Evolutionary conservation across 2,329 filamentous ascomycete species (phyloP).

Genomic region (Chaetothyriales sp.): DNA sequence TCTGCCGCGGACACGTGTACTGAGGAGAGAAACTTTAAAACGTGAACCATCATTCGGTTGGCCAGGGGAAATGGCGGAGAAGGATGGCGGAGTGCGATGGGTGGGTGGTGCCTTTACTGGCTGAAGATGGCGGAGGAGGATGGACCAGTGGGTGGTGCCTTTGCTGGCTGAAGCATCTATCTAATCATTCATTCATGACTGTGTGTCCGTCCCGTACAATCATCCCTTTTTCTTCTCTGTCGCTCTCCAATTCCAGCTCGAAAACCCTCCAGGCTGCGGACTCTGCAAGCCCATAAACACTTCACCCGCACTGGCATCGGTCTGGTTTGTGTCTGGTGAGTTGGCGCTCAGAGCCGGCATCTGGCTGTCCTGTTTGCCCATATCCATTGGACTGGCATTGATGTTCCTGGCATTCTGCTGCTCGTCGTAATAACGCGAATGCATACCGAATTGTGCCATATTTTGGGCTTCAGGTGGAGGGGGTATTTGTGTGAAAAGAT

Average conservation of each 20-base stretch:
- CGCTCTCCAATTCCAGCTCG: slow-evolving; percentile 16
- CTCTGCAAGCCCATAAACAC: slow-evolving; percentile 18
- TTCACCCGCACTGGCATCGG: slow-evolving; percentile 12
- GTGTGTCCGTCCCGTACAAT: slow-evolving; percentile 4
- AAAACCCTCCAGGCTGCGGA: slow-evolving; percentile 12
- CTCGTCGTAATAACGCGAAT: slow-evolving; percentile 3
- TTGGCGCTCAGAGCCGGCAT: slow-evolving; percentile 9
- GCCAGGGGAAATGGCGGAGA: too few species aligned
- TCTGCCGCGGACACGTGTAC: too few species aligned
- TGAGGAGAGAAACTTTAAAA: too few species aligned
- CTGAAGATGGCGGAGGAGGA: too few species aligned
- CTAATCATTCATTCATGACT: not conserved
- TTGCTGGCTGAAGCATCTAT: too few species aligned
- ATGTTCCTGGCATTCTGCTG: slow-evolving; percentile 5
- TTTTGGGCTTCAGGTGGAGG: slow-evolving; percentile 6
- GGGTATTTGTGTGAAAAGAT: slow-evolving; percentile 10
- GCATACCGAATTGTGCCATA: slow-evolving; percentile 6
- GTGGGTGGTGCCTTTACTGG: too few species aligned
- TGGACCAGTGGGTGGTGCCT: too few species aligned
- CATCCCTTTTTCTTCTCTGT: slow-evolving; percentile 10
- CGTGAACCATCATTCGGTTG: not conserved
- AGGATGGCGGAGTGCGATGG: too few species aligned
- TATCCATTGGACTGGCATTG: slow-evolving; percentile 8
- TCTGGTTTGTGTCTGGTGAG: slow-evolving; percentile 1
- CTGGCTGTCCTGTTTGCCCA: slow-evolving; percentile 5